A percentile compares a stretch with the other conserved stretches of the same genome.
phyloP scores from a whole-genome alignment of 148 eudicot species.

The Rhododendron kiyosumense region DNA sequence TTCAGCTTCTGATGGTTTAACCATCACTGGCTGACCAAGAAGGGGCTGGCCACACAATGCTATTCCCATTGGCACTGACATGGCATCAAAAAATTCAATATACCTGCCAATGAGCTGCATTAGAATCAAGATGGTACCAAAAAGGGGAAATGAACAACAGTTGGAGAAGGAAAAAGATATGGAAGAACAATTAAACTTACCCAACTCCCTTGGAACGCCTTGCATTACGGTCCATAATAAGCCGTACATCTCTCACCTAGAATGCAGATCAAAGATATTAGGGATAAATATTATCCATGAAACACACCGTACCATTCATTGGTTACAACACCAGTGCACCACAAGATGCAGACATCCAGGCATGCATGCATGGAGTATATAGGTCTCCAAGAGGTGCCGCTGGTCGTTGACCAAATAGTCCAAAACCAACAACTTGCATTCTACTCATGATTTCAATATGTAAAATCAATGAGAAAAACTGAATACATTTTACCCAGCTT shows the following conservation, averaged over 20 bases:
- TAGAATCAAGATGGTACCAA: background rate
- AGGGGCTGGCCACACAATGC: constrained; percentile 89
- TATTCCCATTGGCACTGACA: constrained; percentile 98
- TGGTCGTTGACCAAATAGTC: background rate
- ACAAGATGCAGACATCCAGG: background rate
- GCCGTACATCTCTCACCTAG: constrained; percentile 90
- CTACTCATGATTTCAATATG: background rate
- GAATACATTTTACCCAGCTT: background rate
- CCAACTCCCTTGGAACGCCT: constrained; percentile 90
- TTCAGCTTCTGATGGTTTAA: constrained; percentile 96
- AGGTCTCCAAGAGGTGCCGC: background rate
- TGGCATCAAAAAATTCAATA: constrained; percentile 80
- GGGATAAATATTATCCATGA: background rate
- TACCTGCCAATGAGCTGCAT: constrained; percentile 42
- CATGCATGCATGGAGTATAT: background rate
- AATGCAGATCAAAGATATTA: constrained; percentile 10
- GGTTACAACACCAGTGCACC: background rate
- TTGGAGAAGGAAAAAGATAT: background rate
- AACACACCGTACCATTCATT: background rate
- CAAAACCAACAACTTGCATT: background rate
- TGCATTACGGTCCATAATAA: constrained; percentile 83
- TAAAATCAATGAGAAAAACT: background rate
- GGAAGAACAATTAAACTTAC: constrained; percentile 30
- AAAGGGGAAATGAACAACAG: background rate
- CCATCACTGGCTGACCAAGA: constrained; percentile 92